A percentile compares a stretch with the other conserved stretches of the same genome.
phyloP scores from a whole-genome alignment of 371 early-diverging fungal species.

The Mucor lusitanicus region DNA sequence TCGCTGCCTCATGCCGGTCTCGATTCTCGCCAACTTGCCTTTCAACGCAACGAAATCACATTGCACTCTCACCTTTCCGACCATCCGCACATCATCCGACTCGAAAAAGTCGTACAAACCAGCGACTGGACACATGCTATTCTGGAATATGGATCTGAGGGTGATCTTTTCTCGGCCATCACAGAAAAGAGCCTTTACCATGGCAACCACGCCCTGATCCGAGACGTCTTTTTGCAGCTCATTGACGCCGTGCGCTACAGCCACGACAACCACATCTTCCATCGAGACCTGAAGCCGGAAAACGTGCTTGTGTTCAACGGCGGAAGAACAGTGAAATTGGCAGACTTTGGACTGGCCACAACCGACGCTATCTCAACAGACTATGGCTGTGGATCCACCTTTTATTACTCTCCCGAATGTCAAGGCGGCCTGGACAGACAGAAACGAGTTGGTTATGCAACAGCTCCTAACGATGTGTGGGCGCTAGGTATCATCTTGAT shows the following conservation, averaged over 20 bases:
- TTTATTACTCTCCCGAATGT: slow-evolving; percentile 94
- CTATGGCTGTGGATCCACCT: slow-evolving; percentile 89
- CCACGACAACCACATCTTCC: slow-evolving; percentile 61
- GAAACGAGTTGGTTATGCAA: slow-evolving; percentile 52
- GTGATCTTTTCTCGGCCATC: slow-evolving; percentile 71
- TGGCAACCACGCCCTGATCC: slow-evolving; percentile 53
- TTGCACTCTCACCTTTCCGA: slow-evolving; percentile 67
- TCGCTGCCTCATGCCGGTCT: slow-evolving; percentile 64
- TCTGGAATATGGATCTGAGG: slow-evolving; percentile 71
- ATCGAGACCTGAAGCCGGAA: slow-evolving; percentile 80
- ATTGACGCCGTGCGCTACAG: slow-evolving; percentile 61
- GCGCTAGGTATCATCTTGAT: slow-evolving; percentile 83
- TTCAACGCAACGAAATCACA: slow-evolving; percentile 74
- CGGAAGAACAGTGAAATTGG: slow-evolving; percentile 70
- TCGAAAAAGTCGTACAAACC: slow-evolving; percentile 67
- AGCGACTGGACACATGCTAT: slow-evolving; percentile 71
- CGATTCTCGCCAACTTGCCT: slow-evolving; percentile 56
- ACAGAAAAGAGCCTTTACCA: slow-evolving; percentile 56
- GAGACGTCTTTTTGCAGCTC: slow-evolving; percentile 61
- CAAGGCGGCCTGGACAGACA: slow-evolving; percentile 62
- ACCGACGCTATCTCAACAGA: slow-evolving; percentile 71
- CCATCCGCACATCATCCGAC: slow-evolving; percentile 74
- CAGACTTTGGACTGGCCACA: slow-evolving; percentile 95
- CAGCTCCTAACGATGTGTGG: slow-evolving; percentile 85
- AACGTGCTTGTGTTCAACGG: slow-evolving; percentile 59